Evolutionary conservation across 2,329 filamentous ascomycete species (phyloP).

Genomic region (Lachnellula occidentalis): DNA sequence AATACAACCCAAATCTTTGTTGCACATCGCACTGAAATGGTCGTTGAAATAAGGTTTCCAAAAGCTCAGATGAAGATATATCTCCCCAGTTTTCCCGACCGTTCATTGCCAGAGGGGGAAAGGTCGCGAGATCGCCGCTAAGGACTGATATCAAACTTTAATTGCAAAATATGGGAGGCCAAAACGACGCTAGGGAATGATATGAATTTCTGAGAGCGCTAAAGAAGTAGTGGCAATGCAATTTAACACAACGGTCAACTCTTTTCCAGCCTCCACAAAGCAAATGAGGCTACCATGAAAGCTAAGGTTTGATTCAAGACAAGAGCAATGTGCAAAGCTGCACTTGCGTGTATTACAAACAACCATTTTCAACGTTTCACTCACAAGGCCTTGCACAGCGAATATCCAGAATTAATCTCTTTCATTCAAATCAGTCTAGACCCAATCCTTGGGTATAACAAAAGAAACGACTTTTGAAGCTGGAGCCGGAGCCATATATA

Average conservation of each 20-base stretch:
- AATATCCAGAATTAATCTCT: neutral
- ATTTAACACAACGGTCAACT: too few relatives aligned
- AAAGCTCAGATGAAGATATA: neutral
- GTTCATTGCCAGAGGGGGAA: neutral
- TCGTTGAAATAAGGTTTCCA: neutral
- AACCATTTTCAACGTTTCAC: neutral
- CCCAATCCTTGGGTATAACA: neutral
- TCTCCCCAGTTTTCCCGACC: neutral
- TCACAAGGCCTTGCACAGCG: neutral
- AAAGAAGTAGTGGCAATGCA: too few relatives aligned
- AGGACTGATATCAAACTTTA: neutral
- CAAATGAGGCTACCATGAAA: too few relatives aligned
- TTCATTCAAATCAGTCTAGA: neutral
- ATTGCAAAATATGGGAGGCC: too few relatives aligned
- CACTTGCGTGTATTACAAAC: too few relatives aligned
- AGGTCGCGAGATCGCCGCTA: neutral
- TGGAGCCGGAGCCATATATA: neutral
- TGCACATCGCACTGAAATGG: neutral
- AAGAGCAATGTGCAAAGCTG: too few relatives aligned
- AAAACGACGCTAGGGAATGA: too few relatives aligned
- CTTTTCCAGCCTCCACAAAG: too few relatives aligned
- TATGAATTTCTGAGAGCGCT: too few relatives aligned
- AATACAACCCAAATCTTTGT: neutral
- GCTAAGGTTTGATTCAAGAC: too few relatives aligned
- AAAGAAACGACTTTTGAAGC: neutral